phyloP scores from a whole-genome alignment of 345 rosid genomes.

The Hypericum perforatum region DNA sequence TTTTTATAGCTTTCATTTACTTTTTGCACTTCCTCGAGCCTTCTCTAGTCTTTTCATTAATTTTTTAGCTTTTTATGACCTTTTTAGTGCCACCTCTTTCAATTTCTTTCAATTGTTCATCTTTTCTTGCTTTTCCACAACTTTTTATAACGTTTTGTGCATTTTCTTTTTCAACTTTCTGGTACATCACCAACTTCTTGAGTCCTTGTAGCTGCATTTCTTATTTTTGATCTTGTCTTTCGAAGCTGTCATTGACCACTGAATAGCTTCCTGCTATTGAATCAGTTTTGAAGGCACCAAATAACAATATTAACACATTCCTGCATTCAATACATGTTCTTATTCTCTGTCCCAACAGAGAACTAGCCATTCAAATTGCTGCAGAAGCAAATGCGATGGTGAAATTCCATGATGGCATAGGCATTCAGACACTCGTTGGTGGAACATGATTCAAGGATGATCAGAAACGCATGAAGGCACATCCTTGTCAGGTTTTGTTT shows the following conservation, averaged over 20 bases:
- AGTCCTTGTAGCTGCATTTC: slow-evolving; percentile 9
- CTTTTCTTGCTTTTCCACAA: no score
- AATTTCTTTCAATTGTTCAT: no score
- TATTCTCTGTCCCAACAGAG: slow-evolving; percentile 87
- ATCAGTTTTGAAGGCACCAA: slow-evolving; percentile 74
- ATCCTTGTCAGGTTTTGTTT: slow-evolving; percentile 77
- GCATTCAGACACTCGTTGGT: slow-evolving; percentile 80
- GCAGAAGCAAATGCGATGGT: slow-evolving; percentile 87
- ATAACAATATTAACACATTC: slow-evolving; percentile 22
- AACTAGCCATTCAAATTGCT: slow-evolving; percentile 89
- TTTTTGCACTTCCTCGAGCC: no score
- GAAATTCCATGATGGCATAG: slow-evolving; percentile 72
- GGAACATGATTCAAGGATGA: slow-evolving; percentile 92
- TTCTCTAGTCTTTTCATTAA: no score
- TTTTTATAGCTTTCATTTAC: no score
- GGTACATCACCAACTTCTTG: slow-evolving; percentile 38
- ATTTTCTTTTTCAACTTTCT: no score
- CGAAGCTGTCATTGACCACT: slow-evolving; percentile 36
- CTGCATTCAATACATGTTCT: slow-evolving; percentile 54
- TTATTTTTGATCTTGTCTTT: slow-evolving; percentile 17
- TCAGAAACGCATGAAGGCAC: slow-evolving; percentile 65
- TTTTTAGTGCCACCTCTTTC: no score
- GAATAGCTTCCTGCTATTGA: slow-evolving; percentile 99
- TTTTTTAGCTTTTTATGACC: no score
- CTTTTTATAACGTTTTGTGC: no score